These are phyloP conservation scores for Eimeria acervulina DNA, from an alignment of 169 alveolate species.

Conservation along the genomic window DNA sequence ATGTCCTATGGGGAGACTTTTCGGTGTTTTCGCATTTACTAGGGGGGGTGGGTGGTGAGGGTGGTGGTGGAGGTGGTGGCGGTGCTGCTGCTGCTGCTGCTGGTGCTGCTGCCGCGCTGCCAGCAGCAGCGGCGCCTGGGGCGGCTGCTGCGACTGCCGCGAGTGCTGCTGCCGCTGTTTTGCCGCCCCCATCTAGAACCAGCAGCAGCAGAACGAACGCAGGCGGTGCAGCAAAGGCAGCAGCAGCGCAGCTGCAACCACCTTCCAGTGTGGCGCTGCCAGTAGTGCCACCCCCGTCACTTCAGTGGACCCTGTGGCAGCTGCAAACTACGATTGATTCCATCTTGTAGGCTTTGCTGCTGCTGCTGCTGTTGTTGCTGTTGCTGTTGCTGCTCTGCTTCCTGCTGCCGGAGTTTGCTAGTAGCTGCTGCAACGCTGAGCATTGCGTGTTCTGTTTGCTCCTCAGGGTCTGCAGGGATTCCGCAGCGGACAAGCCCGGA, in stretches of 20 bases:
- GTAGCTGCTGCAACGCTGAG: slow-evolving; percentile 18
- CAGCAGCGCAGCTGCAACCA: slow-evolving; percentile 73
- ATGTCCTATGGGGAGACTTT: slow-evolving; percentile 76
- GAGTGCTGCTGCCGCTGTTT: background rate
- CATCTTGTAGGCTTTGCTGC: slow-evolving; percentile 60
- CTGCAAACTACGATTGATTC: slow-evolving; percentile 76
- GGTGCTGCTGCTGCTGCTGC: slow-evolving; percentile 4
- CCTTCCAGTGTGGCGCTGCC: slow-evolving; percentile 75
- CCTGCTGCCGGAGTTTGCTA: background rate
- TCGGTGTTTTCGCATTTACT: slow-evolving; percentile 63
- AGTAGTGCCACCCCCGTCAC: slow-evolving; percentile 70
- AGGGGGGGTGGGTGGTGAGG: slow-evolving; percentile 4
- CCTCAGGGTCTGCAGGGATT: slow-evolving; percentile 34
- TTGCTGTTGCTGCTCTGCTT: background rate
- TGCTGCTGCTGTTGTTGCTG: slow-evolving; percentile 66
- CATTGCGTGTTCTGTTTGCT: background rate
- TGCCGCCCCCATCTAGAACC: background rate
- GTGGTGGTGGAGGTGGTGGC: background rate
- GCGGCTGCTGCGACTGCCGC: background rate
- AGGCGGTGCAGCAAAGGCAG: slow-evolving; percentile 45
- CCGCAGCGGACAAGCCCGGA: background rate
- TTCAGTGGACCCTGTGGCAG: slow-evolving; percentile 80
- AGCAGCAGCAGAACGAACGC: slow-evolving; percentile 1
- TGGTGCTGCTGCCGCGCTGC: background rate
- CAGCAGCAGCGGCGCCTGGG: slow-evolving; percentile 32